Base-by-base conservation (phyloP, 768 basidiomycete genomes). In the Sporobolomyces phaffii region DNA sequence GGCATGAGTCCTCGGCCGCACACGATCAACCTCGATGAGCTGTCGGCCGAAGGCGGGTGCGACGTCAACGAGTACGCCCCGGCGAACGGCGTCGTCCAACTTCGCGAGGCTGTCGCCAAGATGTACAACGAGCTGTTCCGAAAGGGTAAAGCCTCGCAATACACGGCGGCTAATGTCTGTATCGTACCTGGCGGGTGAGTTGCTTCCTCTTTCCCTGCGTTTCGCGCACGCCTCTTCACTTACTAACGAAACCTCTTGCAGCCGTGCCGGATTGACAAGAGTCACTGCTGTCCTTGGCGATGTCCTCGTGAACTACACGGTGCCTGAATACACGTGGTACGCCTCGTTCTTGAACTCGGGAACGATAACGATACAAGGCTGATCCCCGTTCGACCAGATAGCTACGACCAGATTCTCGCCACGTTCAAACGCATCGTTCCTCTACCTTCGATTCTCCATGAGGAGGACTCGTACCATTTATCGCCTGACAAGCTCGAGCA, bases 141-240 rank as follows among this genome's bases (percentile, higher is more conserved):
- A 38, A 78, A 87, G 72, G 89, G 84, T 51, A 93, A 88, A 78
- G 65, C 77, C 11, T 90, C 88, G 71, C 82, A 93, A 72, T 97
- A 96, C 31, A 92, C 90, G 1, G 88, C 81, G 71, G 91, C 93
- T 78, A 97, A 97, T 74, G 80, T 81, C 5, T 78, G 79, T 64
- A 94, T 97, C 73, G 92, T 96, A 1, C 93, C 93, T 17, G 93
- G 93, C 48, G 93, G 93, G 20, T 86, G 91, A 49, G 72, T 60
- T 11, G 45, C 18, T 5, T 38, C 22, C 38, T 38, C 17, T 20
- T 29, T 1, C 2, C 5, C 48, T 14, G 10, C 2, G 15, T 8
- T 10, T 31, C n/a, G 17, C 18, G 7, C 31, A 24, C 13, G 2
- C 10, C 10, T 17, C 18, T 20, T 18, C 31, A 1, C 20, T 5